Percentiles rank a stretch among this genome's conserved stretches.
Evolutionary conservation across 805 yeast genomes (phyloP).

Genomic region (Candida namnaoensis): DNA sequence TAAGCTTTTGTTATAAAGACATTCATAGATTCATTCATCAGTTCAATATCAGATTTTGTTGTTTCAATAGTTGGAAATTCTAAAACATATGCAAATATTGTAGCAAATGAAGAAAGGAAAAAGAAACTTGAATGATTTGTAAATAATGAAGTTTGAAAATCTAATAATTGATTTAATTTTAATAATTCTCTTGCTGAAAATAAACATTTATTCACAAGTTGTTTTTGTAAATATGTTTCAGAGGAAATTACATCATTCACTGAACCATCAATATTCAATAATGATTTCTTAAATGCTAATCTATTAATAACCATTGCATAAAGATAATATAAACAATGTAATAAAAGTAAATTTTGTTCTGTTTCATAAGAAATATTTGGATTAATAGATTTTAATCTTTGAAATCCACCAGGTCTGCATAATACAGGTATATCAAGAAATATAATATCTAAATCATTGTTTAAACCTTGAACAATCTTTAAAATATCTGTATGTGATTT

Average conservation of each 20-base stretch:
- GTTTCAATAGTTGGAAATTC: neutral
- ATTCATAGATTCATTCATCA: neutral
- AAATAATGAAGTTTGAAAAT: neutral
- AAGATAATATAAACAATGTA: neutral
- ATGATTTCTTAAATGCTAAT: neutral
- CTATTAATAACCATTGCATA: neutral
- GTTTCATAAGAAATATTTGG: neutral
- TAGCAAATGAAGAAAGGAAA: neutral
- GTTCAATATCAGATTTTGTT: neutral
- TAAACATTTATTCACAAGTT: neutral
- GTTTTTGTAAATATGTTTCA: neutral
- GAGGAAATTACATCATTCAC: neutral
- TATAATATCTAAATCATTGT: neutral
- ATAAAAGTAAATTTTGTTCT: neutral
- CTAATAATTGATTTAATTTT: neutral
- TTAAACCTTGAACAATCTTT: neutral
- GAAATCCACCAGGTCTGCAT: neutral
- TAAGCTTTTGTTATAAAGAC: neutral
- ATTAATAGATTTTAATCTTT: too few species aligned
- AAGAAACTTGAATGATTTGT: neutral
- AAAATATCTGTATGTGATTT: neutral
- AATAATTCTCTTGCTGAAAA: neutral
- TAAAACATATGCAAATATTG: neutral
- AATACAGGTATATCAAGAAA: neutral
- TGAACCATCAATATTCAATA: neutral